phyloP scores from a whole-genome alignment of 345 rosid genomes.

The Aegle marmelos region DNA sequence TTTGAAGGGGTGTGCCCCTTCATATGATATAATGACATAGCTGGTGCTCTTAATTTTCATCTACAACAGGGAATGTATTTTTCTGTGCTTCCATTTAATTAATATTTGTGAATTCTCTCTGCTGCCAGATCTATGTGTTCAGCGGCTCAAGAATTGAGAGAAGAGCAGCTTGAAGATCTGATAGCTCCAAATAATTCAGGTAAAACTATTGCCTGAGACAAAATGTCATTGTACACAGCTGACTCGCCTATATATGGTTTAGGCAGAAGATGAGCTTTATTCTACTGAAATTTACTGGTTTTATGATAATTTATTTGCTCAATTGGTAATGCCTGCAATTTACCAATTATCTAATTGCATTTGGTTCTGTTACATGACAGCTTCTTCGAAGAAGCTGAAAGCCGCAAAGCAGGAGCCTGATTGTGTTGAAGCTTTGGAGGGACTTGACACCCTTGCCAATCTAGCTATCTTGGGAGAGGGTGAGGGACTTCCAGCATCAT shows the following conservation, averaged over 20 bases:
- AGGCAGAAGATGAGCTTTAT: conserved; percentile 1
- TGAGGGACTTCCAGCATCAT: conserved; percentile 42
- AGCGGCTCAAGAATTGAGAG: conserved; percentile 50
- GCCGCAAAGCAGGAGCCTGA: conserved; percentile 44
- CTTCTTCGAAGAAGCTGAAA: conserved; percentile 51
- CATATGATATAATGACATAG: background rate
- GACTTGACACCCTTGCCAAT: conserved; percentile 66
- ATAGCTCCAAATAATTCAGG: conserved; percentile 45
- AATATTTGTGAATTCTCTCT: conserved; percentile 3
- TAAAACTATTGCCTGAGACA: conserved; percentile 27
- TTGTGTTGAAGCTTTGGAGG: conserved; percentile 51
- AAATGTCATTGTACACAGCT: background rate
- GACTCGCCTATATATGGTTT: background rate
- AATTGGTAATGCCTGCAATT: conserved; percentile 1
- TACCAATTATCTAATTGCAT: conserved; percentile 1
- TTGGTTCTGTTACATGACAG: conserved; percentile 26
- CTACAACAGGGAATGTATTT: background rate
- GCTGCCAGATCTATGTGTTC: conserved; percentile 56
- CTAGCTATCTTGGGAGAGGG: conserved; percentile 63
- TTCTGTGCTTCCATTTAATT: background rate
- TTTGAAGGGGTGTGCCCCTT: background rate
- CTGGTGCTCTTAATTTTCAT: background rate
- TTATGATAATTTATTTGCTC: background rate
- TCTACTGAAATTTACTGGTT: conserved; percentile 12
- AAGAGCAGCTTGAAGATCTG: conserved; percentile 60